Evolutionary conservation across 2,329 filamentous ascomycete genomes (phyloP).

Genomic region (Pestalotiopsis sp.): DNA sequence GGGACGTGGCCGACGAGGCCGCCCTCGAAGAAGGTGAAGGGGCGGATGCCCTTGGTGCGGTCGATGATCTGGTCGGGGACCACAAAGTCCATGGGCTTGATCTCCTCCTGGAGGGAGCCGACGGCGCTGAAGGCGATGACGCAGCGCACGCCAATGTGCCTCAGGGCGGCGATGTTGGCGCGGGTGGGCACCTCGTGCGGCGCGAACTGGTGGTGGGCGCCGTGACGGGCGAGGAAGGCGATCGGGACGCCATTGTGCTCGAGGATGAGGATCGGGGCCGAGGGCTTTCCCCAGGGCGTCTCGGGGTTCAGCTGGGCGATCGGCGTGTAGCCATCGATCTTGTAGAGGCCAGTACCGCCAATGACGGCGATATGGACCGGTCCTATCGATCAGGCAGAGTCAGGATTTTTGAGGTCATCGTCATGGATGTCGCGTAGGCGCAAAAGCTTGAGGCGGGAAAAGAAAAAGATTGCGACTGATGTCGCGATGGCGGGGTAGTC

Average conservation of each 20-base stretch:
- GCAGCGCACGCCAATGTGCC: conserved; percentile 84
- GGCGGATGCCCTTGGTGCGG: conserved; percentile 90
- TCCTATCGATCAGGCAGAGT: conserved; percentile 40
- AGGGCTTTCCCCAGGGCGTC: conserved; percentile 88
- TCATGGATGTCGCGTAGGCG: conserved; percentile 8
- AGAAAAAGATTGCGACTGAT: neutral
- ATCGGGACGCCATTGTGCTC: conserved; percentile 81
- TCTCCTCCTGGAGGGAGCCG: conserved; percentile 86
- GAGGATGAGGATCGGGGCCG: conserved; percentile 79
- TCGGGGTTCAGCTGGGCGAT: conserved; percentile 75
- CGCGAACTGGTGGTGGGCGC: conserved; percentile 82
- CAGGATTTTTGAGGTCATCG: conserved; percentile 14
- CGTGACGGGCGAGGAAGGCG: conserved; percentile 94
- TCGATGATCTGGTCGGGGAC: conserved; percentile 97
- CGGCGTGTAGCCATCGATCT: conserved; percentile 84
- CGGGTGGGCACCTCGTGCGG: conserved; percentile 94
- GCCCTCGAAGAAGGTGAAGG: conserved; percentile 93
- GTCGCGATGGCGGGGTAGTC: conserved; percentile 12
- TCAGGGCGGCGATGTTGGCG: conserved; percentile 97
- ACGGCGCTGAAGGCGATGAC: conserved; percentile 96
- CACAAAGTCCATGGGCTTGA: conserved; percentile 95
- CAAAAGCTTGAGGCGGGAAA: conserved; percentile 2
- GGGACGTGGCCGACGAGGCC: conserved; percentile 93
- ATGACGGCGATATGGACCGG: conserved; percentile 86
- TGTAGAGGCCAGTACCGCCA: conserved; percentile 88